These are phyloP conservation scores for Leccinum colubrinum DNA, from an alignment of 1,284 basidiomycete genomes.

Conservation along the genomic window DNA sequence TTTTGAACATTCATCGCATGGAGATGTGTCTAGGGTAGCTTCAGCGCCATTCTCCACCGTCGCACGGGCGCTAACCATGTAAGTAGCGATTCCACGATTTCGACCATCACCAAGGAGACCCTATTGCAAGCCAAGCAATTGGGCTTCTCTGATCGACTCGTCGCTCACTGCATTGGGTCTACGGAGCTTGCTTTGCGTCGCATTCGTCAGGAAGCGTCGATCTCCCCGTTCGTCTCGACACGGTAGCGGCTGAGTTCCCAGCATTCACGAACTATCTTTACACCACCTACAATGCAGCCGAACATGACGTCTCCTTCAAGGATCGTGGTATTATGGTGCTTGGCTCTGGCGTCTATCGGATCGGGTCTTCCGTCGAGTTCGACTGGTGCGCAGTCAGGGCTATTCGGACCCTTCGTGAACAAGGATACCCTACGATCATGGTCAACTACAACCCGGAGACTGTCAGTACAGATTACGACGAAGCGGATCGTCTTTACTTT, in stretches of 20 bases:
- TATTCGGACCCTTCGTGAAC: conserved; percentile 91
- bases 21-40: conserved; percentile 73
- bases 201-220: conserved; percentile 80
- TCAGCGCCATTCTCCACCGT: not conserved
- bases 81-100: conserved; percentile 64
- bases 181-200: conserved; percentile 89
- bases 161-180: conserved; percentile 79
- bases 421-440: conserved; percentile 97
- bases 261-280: conserved; percentile 99
- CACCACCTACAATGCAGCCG: conserved; percentile 94
- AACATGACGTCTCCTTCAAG: conserved; percentile 88
- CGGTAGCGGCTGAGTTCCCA: conserved; percentile 98
- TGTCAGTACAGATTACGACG: conserved; percentile 98
- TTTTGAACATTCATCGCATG: conserved; percentile 81
- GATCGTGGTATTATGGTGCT: conserved; percentile 97
- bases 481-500: conserved; percentile 97
- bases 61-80: conserved; percentile 2
- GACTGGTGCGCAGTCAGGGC: conserved; percentile 99
- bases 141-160: conserved; percentile 93
- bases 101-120: conserved; percentile 63
- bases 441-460: conserved; percentile 99
- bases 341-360: conserved; percentile 97
- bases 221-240: conserved; percentile 94
- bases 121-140: conserved; percentile 90
- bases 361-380: conserved; percentile 98